These are phyloP conservation scores for Gossypium trilobum DNA, from an alignment of 441 rosid genomes.

Conservation along the genomic window DNA sequence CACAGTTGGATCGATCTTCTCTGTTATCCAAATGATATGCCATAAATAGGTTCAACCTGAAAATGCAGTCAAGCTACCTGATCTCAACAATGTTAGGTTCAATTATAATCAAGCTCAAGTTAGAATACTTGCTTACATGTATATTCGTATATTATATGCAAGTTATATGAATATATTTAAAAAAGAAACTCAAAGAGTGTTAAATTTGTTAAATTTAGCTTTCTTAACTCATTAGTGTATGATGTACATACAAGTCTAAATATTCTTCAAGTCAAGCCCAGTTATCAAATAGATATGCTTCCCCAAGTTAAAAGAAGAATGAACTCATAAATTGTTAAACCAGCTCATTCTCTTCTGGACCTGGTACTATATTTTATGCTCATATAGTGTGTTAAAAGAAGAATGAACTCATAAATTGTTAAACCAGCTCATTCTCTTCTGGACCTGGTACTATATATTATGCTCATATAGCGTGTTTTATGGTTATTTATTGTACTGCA, in stretches of 20 bases:
- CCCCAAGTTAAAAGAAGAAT: not conserved
- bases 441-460: not conserved
- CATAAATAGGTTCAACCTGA: not conserved
- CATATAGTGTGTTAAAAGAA: not conserved
- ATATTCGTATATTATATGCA: not conserved
- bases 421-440: not conserved
- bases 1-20: not conserved
- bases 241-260: not conserved
- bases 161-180: not conserved
- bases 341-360: slow-evolving; percentile 2
- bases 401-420: slow-evolving; percentile 6
- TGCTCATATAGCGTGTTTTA: not conserved
- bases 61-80: not conserved
- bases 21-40: not conserved
- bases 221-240: not conserved
- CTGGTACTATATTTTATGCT: not conserved
- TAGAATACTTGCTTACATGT: not conserved
- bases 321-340: slow-evolving; percentile 3
- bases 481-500: not conserved
- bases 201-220: not conserved
- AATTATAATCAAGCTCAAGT: not conserved
- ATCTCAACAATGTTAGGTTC: not conserved
- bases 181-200: not conserved
- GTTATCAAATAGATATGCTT: not conserved
- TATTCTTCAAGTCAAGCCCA: not conserved